A percentile compares a stretch with the other conserved stretches of the same genome.
Evolutionary conservation across 2,329 filamentous ascomycete genomes (phyloP).

Genomic region (Fusarium mexicanum): DNA sequence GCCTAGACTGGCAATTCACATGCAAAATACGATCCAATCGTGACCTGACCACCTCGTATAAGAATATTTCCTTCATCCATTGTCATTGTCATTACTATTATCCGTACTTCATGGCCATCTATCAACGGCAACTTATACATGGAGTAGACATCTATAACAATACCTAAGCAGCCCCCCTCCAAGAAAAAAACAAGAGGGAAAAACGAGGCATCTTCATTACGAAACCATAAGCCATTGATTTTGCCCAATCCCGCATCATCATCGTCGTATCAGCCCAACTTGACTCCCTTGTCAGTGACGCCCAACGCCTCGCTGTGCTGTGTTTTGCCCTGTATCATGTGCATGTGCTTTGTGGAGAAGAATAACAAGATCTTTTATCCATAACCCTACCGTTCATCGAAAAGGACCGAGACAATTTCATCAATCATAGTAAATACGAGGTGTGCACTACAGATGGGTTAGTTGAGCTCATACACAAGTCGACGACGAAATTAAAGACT

Average conservation of each 20-base stretch:
- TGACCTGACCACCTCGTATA: neutral
- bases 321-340: constrained; percentile 11
- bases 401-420: constrained; percentile 73
- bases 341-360: constrained; percentile 17
- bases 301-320: constrained; percentile 37
- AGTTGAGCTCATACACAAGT: neutral
- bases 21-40: neutral
- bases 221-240: constrained; percentile 22
- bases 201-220: neutral
- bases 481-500: constrained; percentile 50
- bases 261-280: constrained; percentile 24
- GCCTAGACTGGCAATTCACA: neutral
- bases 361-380: constrained; percentile 1
- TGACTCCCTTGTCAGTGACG: constrained; percentile 31
- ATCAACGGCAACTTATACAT: neutral
- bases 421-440: constrained; percentile 77
- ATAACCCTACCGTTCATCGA: constrained; percentile 54
- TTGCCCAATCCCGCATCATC: constrained; percentile 10
- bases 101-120: constrained; percentile 3
- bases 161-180: neutral
- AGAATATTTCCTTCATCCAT: neutral
- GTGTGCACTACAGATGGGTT: constrained; percentile 62
- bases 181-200: neutral
- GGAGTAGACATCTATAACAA: constrained; percentile 2
- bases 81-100: constrained; percentile 28